phyloP scores from a whole-genome alignment of 805 yeast species.

The Myxozyma geophila region DNA sequence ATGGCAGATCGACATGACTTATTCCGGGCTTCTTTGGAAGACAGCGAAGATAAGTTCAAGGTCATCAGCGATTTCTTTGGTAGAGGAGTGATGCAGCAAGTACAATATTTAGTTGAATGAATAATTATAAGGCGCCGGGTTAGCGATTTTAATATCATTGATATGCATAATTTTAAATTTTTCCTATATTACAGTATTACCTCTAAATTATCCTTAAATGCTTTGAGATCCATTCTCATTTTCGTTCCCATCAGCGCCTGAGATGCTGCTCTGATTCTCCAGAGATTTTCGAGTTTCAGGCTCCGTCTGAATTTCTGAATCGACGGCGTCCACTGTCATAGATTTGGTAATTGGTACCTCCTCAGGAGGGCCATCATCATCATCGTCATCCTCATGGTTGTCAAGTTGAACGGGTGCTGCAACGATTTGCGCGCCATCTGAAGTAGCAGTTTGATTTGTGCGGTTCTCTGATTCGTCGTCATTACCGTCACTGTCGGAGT shows the following conservation, averaged over 20 bases:
- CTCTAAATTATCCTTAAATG: not conserved
- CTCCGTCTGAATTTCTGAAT: not conserved
- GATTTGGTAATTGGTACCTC: not conserved
- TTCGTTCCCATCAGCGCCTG: not conserved
- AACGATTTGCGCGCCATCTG: too few relatives aligned
- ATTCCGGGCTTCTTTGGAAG: slow-evolving; percentile 60
- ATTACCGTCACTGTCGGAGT: not conserved
- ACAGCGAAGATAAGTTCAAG: slow-evolving; percentile 65
- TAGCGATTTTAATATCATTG: slow-evolving; percentile 1
- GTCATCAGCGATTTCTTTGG: slow-evolving; percentile 83
- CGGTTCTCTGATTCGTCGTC: not conserved
- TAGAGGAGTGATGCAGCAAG: slow-evolving; percentile 75
- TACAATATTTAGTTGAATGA: slow-evolving; percentile 27
- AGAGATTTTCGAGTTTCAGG: not conserved
- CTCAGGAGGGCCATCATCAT: slow-evolving; percentile 11
- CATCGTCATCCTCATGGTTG: not conserved
- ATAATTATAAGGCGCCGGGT: not conserved
- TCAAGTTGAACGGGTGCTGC: not conserved
- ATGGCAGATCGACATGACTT: slow-evolving; percentile 65
- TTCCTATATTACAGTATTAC: not conserved
- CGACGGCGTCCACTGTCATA: not conserved
- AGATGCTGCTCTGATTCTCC: not conserved
- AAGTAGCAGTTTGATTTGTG: not conserved
- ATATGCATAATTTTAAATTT: not conserved
- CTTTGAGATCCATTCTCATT: not conserved